Evolutionary conservation across 768 basidiomycete species (phyloP).

Genomic region (Suillus ampliporus): DNA sequence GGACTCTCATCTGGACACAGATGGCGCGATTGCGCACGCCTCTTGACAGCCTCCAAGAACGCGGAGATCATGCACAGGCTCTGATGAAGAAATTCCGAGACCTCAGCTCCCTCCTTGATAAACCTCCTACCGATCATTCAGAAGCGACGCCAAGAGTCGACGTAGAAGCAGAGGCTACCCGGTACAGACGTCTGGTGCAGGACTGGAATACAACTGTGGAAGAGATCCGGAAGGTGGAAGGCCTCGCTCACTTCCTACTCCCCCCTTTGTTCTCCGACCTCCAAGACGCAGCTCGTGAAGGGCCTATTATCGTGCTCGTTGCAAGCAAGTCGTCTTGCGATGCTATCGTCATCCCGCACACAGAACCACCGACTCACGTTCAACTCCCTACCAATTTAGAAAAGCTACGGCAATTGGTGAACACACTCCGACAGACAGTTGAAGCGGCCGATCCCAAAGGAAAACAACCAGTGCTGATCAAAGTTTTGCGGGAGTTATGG

Average conservation of each 20-base stretch:
- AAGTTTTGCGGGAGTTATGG: constrained; percentile 7
- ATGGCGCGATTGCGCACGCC: too few species aligned
- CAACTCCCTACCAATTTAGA: not conserved
- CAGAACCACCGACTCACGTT: not conserved
- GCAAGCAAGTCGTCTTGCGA: constrained; percentile 10
- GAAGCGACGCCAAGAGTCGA: too few species aligned
- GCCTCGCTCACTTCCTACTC: constrained; percentile 19
- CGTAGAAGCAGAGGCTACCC: too few species aligned
- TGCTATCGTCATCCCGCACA: constrained; percentile 15
- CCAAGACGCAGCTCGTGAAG: constrained; percentile 7
- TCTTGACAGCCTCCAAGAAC: too few species aligned
- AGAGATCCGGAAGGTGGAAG: constrained; percentile 18
- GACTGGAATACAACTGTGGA: constrained; percentile 20
- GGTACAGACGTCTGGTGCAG: too few species aligned
- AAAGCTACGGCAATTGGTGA: not conserved
- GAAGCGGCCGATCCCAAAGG: too few species aligned
- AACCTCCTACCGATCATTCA: too few species aligned
- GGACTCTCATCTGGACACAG: too few species aligned
- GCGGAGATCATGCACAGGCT: too few species aligned
- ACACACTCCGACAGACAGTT: not conserved
- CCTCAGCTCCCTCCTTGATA: too few species aligned
- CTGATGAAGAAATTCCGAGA: too few species aligned
- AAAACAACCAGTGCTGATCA: not conserved
- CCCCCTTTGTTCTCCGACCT: constrained; percentile 16
- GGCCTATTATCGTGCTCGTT: constrained; percentile 10